Conservation (phyloP, 2,329 filamentous ascomycete species). For the Graphilbum sp. region DNA sequence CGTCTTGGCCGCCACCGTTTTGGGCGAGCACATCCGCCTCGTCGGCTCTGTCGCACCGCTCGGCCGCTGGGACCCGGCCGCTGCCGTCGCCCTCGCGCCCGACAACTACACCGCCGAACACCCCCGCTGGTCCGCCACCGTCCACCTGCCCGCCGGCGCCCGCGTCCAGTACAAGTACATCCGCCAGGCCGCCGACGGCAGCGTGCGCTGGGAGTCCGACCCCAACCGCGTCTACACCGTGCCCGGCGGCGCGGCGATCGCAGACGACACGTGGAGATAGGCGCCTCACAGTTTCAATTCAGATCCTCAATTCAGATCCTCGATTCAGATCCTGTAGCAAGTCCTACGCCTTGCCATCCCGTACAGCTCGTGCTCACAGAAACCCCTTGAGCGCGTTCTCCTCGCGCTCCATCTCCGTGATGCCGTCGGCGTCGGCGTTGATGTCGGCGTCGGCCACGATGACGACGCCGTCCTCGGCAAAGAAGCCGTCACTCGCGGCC, state of each 20-base stretch:
- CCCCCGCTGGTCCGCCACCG: conserved; percentile 42
- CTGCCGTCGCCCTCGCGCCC: conserved; percentile 36
- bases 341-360: no score
- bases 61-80: conserved; percentile 42
- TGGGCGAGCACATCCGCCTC: conserved; percentile 49
- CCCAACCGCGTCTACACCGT: conserved; percentile 27
- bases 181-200: conserved; percentile 35
- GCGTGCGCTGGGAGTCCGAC: conserved; percentile 48
- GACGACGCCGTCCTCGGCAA: neutral
- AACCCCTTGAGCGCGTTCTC: no score
- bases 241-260: neutral
- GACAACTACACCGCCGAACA: conserved; percentile 37
- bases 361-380: no score
- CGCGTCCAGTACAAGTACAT: conserved; percentile 54
- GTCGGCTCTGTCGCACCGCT: conserved; percentile 41
- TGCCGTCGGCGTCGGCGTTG: no score
- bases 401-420: no score
- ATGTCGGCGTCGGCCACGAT: no score
- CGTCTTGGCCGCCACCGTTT: conserved; percentile 40
- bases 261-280: neutral
- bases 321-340: no score
- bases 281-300: no score
- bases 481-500: conserved; percentile 1
- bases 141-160: conserved; percentile 37
- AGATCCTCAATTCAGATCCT: no score